phyloP scores from a whole-genome alignment of 1,284 basidiomycete genomes.

The Cryptococcus sp. region DNA sequence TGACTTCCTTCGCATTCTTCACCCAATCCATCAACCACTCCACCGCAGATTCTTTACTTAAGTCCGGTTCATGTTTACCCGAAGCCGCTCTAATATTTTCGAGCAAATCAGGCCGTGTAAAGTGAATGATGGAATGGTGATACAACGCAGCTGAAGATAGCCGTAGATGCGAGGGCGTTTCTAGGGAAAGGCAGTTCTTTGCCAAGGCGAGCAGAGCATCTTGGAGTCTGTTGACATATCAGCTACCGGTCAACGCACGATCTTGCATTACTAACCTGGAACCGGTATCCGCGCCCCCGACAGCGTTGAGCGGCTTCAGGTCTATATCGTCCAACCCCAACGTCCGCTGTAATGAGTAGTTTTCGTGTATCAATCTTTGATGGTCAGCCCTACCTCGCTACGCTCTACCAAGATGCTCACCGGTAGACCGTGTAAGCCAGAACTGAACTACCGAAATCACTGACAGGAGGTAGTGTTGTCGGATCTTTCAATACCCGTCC shows the following conservation, averaged over 20 bases:
- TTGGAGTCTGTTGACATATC: constrained; percentile 19
- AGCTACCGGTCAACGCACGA: background rate
- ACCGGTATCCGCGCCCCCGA: background rate
- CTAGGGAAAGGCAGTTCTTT: constrained; percentile 15
- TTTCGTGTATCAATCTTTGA: background rate
- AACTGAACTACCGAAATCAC: constrained; percentile 24
- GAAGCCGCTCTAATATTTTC: constrained; percentile 27
- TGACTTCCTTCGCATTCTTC: constrained; percentile 15
- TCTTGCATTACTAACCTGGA: background rate
- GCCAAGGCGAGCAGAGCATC: constrained; percentile 20
- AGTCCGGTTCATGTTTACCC: constrained; percentile 28
- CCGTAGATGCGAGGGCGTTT: constrained; percentile 17
- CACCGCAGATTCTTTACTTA: constrained; percentile 17
- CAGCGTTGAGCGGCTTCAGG: background rate
- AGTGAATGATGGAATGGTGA: constrained; percentile 26
- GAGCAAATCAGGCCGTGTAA: constrained; percentile 27
- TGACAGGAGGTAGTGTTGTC: constrained; percentile 2
- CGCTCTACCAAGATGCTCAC: constrained; percentile 10
- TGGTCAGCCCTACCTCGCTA: background rate
- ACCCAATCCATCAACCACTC: constrained; percentile 28
- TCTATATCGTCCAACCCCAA: background rate
- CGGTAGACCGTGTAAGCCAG: constrained; percentile 25
- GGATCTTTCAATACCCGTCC: background rate
- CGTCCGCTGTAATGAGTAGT: background rate
- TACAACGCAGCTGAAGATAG: constrained; percentile 25